phyloP scores from a whole-genome alignment of 345 rosid species.

The Syzygium aqueum region DNA sequence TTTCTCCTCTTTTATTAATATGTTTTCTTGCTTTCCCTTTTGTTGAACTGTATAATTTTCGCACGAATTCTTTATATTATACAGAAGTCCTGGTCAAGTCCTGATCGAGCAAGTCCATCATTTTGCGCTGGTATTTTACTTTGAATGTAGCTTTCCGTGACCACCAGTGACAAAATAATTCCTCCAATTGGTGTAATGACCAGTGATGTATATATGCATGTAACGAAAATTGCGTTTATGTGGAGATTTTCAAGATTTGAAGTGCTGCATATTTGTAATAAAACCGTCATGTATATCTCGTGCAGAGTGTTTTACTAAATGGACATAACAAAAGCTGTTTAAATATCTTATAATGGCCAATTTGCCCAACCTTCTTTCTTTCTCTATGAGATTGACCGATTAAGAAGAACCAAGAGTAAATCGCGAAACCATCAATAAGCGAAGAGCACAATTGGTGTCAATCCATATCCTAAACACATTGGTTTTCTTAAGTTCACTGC shows the following conservation, averaged over 20 bases:
- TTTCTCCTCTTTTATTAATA: not conserved
- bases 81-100: not conserved
- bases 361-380: not conserved
- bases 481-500: not conserved
- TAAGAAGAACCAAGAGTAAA: not conserved
- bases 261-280: not conserved
- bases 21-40: not conserved
- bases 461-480: not conserved
- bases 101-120: not conserved
- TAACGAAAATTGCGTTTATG: not conserved
- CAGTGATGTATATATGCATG: not conserved
- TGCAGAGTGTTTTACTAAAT: not conserved
- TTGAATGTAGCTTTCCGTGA: not conserved
- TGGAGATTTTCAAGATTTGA: not conserved
- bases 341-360: not conserved
- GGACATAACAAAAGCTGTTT: not conserved
- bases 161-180: not conserved
- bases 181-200: not conserved
- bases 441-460: not conserved
- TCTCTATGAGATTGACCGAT: not conserved
- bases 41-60: not conserved
- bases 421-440: not conserved
- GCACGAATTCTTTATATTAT: not conserved
- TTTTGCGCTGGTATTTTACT: not conserved
- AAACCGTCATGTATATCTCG: not conserved